Conservation (phyloP, 2,329 filamentous ascomycete species). For the Rutstroemia sp. region DNA sequence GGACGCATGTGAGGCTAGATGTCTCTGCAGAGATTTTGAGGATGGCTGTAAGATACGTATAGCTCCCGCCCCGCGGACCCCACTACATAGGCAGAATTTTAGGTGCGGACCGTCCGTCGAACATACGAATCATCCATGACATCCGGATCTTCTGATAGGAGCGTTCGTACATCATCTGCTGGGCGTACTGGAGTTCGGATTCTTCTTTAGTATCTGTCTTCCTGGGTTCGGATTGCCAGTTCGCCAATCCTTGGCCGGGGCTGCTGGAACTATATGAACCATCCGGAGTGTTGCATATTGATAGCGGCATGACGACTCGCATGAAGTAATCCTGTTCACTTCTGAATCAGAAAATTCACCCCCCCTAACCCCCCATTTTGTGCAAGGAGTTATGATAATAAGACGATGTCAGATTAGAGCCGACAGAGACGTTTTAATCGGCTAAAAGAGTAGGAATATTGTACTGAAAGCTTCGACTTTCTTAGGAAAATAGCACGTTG, state of each 20-base stretch:
- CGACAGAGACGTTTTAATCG: no score
- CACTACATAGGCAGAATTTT: background rate
- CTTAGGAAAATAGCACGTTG: no score
- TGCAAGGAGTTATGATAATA: background rate
- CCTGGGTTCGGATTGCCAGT: constrained; percentile 10
- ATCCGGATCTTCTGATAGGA: constrained; percentile 12
- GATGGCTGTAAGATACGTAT: no score
- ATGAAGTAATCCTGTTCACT: constrained; percentile 8
- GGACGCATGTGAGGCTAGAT: no score
- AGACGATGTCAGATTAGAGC: background rate
- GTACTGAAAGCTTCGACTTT: no score
- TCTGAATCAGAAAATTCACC: no score
- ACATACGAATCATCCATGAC: background rate
- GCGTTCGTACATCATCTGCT: constrained; percentile 10
- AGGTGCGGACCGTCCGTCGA: background rate
- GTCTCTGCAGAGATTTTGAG: no score
- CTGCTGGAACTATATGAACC: background rate
- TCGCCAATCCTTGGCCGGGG: background rate
- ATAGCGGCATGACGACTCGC: constrained; percentile 3
- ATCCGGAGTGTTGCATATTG: background rate
- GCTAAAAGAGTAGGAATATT: no score
- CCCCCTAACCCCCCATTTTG: no score
- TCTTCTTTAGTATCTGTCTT: background rate
- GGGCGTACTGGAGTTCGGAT: constrained; percentile 1
- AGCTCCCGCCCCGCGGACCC: no score